A percentile compares a stretch with the other conserved stretches of the same genome.
Evolutionary conservation across 495 filamentous ascomycete genomes (phyloP).

Genomic region (Talaromyces trachyspermus): DNA sequence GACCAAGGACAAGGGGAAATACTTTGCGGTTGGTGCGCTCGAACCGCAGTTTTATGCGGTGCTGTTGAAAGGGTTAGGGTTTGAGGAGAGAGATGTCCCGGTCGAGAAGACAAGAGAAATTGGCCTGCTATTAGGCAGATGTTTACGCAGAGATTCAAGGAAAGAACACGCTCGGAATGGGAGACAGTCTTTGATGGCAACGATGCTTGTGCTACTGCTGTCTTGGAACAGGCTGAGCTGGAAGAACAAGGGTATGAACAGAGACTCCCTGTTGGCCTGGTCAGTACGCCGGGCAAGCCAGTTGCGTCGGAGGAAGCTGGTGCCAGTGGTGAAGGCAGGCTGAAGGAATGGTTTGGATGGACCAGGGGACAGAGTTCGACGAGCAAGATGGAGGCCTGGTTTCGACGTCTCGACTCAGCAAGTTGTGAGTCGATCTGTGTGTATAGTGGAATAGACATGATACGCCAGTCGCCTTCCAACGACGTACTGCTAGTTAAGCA

Average conservation of each 20-base stretch:
- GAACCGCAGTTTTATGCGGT: slow-evolving; percentile 76
- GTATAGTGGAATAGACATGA: too few species aligned
- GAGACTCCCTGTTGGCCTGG: slow-evolving; percentile 63
- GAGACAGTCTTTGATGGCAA: slow-evolving; percentile 77
- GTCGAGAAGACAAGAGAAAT: slow-evolving; percentile 43
- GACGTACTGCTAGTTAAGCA: too few species aligned
- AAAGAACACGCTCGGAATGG: slow-evolving; percentile 75
- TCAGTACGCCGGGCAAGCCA: slow-evolving; percentile 53
- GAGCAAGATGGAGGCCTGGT: slow-evolving; percentile 5
- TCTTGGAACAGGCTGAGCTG: slow-evolving; percentile 67
- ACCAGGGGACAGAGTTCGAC: slow-evolving; percentile 59
- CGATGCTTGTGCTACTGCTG: slow-evolving; percentile 87
- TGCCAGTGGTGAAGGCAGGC: slow-evolving; percentile 58
- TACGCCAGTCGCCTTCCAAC: too few species aligned
- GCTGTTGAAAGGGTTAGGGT: slow-evolving; percentile 56
- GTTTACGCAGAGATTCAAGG: slow-evolving; percentile 59
- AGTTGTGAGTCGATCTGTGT: slow-evolving; percentile 1
- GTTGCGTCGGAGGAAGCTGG: slow-evolving; percentile 56
- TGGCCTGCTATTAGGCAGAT: slow-evolving; percentile 58
- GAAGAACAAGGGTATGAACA: slow-evolving; percentile 64
- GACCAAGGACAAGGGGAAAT: slow-evolving; percentile 68
- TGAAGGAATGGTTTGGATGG: slow-evolving; percentile 77
- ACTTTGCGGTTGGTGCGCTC: slow-evolving; percentile 83
- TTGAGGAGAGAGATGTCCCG: slow-evolving; percentile 48
- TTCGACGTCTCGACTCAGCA: not conserved